Evolutionary conservation across 73 alveolate species (phyloP).

Genomic region (Breviolum minutum): DNA sequence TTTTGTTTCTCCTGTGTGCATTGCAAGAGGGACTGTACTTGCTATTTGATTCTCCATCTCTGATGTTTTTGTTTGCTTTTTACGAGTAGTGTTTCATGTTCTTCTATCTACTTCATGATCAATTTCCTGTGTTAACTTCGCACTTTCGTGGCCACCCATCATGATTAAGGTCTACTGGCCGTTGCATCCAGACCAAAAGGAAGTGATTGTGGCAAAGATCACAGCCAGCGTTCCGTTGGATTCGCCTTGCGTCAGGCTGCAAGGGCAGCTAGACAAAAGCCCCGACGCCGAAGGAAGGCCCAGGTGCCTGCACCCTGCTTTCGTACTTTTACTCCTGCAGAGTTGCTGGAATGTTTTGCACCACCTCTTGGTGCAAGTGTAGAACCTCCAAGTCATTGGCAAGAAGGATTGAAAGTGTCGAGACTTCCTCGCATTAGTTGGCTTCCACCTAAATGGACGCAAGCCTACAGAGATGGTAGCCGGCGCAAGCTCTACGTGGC

Average conservation of each 20-base stretch:
- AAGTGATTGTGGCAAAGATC: neutral
- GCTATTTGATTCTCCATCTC: too few species aligned
- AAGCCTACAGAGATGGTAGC: slow-evolving; percentile 17
- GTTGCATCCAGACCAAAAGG: neutral
- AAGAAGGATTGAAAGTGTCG: slow-evolving; percentile 9
- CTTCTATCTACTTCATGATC: too few species aligned
- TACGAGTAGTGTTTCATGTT: too few species aligned
- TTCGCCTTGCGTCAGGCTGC: slow-evolving; percentile 1
- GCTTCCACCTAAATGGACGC: slow-evolving; percentile 45
- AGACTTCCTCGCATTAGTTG: slow-evolving; percentile 40
- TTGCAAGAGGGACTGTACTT: too few species aligned
- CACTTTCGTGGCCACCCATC: too few species aligned
- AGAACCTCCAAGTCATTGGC: slow-evolving; percentile 65
- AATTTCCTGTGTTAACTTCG: too few species aligned
- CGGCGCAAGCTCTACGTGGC: slow-evolving; percentile 53
- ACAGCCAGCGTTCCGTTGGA: neutral
- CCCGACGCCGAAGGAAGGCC: slow-evolving; percentile 4
- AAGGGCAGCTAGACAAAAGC: neutral
- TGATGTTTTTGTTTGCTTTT: too few species aligned
- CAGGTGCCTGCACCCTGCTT: neutral
- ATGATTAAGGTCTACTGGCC: neutral
- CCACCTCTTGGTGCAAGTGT: slow-evolving; percentile 31
- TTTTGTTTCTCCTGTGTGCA: neutral
- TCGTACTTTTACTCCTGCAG: slow-evolving; percentile 11
- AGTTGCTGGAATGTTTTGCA: slow-evolving; percentile 20